Evolutionary conservation across 305 asterid genomes (phyloP).

Genomic region (Nicotiana rustica): DNA sequence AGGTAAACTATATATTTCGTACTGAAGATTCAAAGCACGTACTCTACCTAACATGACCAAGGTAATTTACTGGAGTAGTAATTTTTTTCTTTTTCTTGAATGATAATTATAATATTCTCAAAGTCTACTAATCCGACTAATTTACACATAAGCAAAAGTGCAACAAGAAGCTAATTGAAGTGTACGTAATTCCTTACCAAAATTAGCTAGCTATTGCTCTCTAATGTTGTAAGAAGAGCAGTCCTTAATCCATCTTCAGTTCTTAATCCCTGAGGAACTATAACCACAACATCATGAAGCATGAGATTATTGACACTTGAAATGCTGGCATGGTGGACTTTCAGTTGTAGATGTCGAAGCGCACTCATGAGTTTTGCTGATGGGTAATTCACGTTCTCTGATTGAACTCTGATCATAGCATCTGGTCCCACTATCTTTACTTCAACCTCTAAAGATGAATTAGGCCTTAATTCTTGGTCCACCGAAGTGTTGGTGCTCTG

Average conservation of each 20-base stretch:
- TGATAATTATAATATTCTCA: neutral
- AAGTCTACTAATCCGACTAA: neutral
- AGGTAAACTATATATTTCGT: too few relatives aligned
- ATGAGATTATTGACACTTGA: conserved; percentile 66
- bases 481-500: conserved; percentile 43
- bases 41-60: too few relatives aligned
- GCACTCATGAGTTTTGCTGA: conserved; percentile 75
- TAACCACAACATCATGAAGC: conserved; percentile 78
- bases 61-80: neutral
- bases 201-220: conserved; percentile 33
- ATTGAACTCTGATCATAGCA: conserved; percentile 82
- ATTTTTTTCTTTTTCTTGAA: neutral
- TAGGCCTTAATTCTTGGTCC: conserved; percentile 17
- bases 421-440: conserved; percentile 66
- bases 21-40: too few relatives aligned
- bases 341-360: conserved; percentile 59
- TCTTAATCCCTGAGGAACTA: conserved; percentile 51
- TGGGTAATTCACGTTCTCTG: conserved; percentile 59
- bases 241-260: conserved; percentile 50
- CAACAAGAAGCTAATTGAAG: neutral
- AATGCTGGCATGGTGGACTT: conserved; percentile 84
- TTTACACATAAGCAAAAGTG: neutral
- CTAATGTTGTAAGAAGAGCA: conserved; percentile 57
- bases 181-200: neutral
- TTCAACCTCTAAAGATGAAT: conserved; percentile 37